Conservation (phyloP, 768 basidiomycete genomes). For the Rubroboletus pulcherrimus region DNA sequence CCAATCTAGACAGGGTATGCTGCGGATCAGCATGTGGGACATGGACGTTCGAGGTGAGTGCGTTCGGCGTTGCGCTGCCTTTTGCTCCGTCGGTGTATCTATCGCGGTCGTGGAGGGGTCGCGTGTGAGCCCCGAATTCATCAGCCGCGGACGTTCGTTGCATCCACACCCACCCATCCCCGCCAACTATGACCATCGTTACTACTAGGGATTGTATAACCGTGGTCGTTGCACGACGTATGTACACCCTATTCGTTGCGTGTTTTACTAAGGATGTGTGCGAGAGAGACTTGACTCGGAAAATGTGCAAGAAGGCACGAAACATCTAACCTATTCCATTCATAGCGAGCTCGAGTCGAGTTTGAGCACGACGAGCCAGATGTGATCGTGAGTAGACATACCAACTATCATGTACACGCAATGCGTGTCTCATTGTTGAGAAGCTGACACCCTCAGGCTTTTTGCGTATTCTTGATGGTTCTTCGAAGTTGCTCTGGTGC, state of each 20-base stretch:
- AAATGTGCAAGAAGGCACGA: too few relatives aligned
- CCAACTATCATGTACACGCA: too few relatives aligned
- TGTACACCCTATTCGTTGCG: background rate
- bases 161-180: background rate
- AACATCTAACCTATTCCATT: too few relatives aligned
- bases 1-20: conserved; percentile 37
- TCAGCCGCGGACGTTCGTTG: background rate
- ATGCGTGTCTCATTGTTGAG: too few relatives aligned
- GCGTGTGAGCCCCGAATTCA: conserved; percentile 33
- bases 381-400: too few relatives aligned
- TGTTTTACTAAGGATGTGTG: background rate
- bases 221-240: background rate
- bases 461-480: too few relatives aligned
- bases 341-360: too few relatives aligned
- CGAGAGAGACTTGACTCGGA: too few relatives aligned
- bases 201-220: background rate
- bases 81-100: conserved; percentile 44
- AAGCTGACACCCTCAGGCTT: too few relatives aligned
- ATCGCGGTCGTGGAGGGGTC: conserved; percentile 62
- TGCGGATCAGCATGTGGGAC: conserved; percentile 61
- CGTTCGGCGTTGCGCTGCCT: conserved; percentile 42
- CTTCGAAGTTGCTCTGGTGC: too few relatives aligned
- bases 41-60: conserved; percentile 57
- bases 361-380: too few relatives aligned
- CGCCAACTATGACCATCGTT: background rate